Conservation (phyloP, 345 rosid species). For the Laguncularia racemosa region DNA sequence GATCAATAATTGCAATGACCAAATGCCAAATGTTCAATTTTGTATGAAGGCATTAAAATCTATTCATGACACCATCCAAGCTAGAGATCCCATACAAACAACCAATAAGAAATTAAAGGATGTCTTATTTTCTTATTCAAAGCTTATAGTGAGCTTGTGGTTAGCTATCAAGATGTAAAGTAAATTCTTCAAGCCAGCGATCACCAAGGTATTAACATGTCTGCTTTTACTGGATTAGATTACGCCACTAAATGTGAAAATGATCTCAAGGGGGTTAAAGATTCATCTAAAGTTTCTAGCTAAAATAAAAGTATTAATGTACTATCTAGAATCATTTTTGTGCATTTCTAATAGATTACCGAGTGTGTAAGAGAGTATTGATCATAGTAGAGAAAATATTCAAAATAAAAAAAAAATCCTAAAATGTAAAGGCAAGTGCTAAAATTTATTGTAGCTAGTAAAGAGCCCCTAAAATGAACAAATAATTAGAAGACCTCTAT, state of each 20-base stretch:
- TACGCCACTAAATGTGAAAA: conserved; percentile 4
- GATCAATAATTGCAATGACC: too few relatives aligned
- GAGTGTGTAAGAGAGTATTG: too few relatives aligned
- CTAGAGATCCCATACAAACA: background rate
- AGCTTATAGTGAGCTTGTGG: conserved; percentile 1
- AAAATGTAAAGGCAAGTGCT: too few relatives aligned
- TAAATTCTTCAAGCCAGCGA: conserved; percentile 3
- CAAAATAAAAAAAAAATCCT: too few relatives aligned
- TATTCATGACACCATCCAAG: background rate
- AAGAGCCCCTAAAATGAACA: too few relatives aligned
- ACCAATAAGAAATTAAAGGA: conserved; percentile 2
- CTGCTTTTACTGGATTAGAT: conserved; percentile 3
- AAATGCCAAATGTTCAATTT: background rate
- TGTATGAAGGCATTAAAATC: conserved; percentile 4
- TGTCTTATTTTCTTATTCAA: conserved; percentile 3
- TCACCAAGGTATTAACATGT: background rate
- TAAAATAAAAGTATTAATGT: conserved; percentile 16
- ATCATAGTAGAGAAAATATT: too few relatives aligned
- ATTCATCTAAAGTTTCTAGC: conserved; percentile 7
- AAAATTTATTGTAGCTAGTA: too few relatives aligned
- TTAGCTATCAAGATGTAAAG: background rate
- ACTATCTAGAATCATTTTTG: conserved; percentile 13
- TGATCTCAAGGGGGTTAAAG: background rate
- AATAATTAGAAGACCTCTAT: too few relatives aligned
- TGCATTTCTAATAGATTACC: conserved; percentile 2